Percentiles rank a stretch among this genome's conserved stretches.
Conservation (phyloP, 495 filamentous ascomycete species). For the Aspergillus bridgeri region DNA sequence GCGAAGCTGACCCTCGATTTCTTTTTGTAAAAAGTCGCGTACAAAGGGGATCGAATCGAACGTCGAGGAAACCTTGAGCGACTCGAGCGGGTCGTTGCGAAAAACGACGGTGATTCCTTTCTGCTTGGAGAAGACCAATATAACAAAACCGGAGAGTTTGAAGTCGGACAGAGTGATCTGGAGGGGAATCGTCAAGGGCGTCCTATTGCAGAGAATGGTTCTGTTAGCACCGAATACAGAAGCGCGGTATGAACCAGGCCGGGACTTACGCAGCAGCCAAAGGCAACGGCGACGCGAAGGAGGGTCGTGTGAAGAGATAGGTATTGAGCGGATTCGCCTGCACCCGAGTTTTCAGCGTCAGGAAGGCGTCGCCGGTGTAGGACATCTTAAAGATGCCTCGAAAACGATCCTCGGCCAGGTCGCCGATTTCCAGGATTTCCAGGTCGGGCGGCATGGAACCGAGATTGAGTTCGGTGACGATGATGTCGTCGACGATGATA, state of each 20-base stretch:
- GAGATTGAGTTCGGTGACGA: conserved; percentile 95
- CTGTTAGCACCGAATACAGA: conserved; percentile 16
- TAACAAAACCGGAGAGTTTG: conserved; percentile 95
- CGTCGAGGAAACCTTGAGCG: conserved; percentile 95
- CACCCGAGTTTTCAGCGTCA: conserved; percentile 91
- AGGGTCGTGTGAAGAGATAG: conserved; percentile 83
- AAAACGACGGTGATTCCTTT: conserved; percentile 96
- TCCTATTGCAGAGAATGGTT: conserved; percentile 25
- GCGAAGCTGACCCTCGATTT: conserved; percentile 91
- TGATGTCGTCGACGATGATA: conserved; percentile 98
- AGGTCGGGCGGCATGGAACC: conserved; percentile 87
- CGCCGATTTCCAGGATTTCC: conserved; percentile 95
- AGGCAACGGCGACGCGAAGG: conserved; percentile 87
- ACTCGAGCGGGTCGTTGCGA: conserved; percentile 95
- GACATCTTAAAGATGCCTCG: conserved; percentile 99
- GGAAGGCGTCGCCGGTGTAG: conserved; percentile 89
- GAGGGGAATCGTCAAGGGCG: conserved; percentile 89
- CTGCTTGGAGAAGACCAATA: conserved; percentile 93
- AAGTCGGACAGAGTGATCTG: conserved; percentile 97
- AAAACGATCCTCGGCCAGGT: conserved; percentile 94
- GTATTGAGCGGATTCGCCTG: conserved; percentile 98
- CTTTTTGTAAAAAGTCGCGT: conserved; percentile 91
- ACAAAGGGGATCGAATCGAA: conserved; percentile 99
- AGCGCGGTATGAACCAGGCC: neutral
- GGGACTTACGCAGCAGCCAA: conserved; percentile 73